Evolutionary conservation across 352 stramenopile genomes (phyloP), one percentile per base, ranked within the genome.

Genomic region (Phytophthora multivora): DNA sequence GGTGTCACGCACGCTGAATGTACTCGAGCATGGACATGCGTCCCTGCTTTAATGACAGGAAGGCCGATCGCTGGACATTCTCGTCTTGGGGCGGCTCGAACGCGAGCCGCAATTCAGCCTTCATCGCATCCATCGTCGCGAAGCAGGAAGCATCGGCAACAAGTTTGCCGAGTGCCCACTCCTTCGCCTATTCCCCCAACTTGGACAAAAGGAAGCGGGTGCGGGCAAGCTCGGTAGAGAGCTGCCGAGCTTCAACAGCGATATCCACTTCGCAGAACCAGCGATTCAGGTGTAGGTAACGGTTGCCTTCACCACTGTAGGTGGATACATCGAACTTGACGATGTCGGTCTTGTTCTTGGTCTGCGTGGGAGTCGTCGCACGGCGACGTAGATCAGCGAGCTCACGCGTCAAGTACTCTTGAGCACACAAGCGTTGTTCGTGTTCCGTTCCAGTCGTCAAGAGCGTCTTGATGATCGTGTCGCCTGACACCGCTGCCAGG

Each of bases 321-420:
- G n/a, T 54, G 18, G 61, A 68, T 25, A 75, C 54, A 48, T 71
- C 55, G 55, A 75, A 55, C 25, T 71, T 71, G 3, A 64, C 50
- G 30, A 65, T 56, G 55, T 67, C 41, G 19, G 30, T 64, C 46
- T 63, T 61, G 47, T 58, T 59, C 51, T 51, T 59, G 26, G 30
- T 19, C 2, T 3, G 48, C 41, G 58, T 51, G 31, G 48, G 58
- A 63, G 43, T 57, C 55, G 46, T 18, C 46, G 1, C 49, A n/a
- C 48, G 33, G 42, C 7, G 58, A 66, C 58, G 58, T 0, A 59
- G 35, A 13, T 40, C 13, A 18, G 40, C 47, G 48, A 65, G 50
- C 23, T 52, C 48, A 2, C 47, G 57, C 21, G 35, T 4, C 35
- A 40, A 36, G 61, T 19, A 40, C 12, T 18, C 35, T 10, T 40